Conservation (phyloP, 768 basidiomycete genomes). For the Lyophyllum atratum region DNA sequence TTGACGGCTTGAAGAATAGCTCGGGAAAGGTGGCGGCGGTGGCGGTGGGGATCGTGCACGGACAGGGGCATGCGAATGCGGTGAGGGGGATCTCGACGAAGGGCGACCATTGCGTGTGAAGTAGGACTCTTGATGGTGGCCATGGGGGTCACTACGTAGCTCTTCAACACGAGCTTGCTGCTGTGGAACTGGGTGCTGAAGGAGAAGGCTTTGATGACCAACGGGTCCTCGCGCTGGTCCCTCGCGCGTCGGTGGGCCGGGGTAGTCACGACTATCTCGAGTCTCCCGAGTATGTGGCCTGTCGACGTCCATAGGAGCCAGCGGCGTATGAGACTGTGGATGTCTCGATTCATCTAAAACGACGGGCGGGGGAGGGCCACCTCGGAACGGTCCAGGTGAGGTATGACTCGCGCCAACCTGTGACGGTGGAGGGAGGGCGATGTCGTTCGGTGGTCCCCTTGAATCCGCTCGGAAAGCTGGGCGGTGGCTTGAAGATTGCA, state of each 20-base stretch:
- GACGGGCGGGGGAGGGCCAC: slow-evolving; percentile 82
- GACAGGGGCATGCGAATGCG: slow-evolving; percentile 45
- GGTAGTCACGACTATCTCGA: slow-evolving; percentile 49
- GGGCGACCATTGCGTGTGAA: slow-evolving; percentile 54
- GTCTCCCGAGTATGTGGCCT: slow-evolving; percentile 41
- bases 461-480: slow-evolving; percentile 69
- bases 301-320: slow-evolving; percentile 82
- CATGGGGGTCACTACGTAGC: slow-evolving; percentile 42
- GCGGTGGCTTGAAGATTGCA: slow-evolving; percentile 53
- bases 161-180: slow-evolving; percentile 56
- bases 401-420: slow-evolving; percentile 47
- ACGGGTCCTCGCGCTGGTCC: slow-evolving; percentile 50
- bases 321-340: slow-evolving; percentile 61
- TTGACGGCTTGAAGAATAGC: slow-evolving; percentile 48
- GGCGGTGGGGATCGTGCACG: slow-evolving; percentile 61
- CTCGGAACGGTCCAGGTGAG: slow-evolving; percentile 76
- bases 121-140: slow-evolving; percentile 58
- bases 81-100: slow-evolving; percentile 62
- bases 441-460: slow-evolving; percentile 58
- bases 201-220: slow-evolving; percentile 55
- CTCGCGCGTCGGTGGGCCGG: slow-evolving; percentile 45
- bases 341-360: slow-evolving; percentile 78
- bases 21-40: slow-evolving; percentile 45
- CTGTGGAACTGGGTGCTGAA: slow-evolving; percentile 72
- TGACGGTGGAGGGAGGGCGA: slow-evolving; percentile 63